Evolutionary conservation across 2,329 filamentous ascomycete genomes (phyloP), one percentile per base, ranked within the genome.

Genomic region (Xylariomycetidae sp.): DNA sequence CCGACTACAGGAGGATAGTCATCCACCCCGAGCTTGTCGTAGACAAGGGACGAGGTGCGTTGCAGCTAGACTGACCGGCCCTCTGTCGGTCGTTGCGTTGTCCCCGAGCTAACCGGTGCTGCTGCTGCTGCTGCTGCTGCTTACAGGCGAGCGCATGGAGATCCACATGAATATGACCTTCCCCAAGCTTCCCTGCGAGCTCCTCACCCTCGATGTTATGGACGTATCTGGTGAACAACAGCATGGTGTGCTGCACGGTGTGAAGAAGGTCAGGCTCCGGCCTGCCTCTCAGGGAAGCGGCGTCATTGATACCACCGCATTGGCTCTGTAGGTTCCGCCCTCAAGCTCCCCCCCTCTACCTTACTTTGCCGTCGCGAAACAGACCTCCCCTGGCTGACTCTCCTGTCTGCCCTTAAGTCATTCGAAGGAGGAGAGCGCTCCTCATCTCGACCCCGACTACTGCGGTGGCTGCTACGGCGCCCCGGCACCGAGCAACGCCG

Each of bases 111-210:
- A 12, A 14, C 15, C 6, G 7, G 15, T 25, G 24, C 15, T 16
- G 15, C 15, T 16, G 12, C 32, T 32, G 16, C 20, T 43, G 39
- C 44, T 56, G 51, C 52, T 31, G 55, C 43, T 28, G 20, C 22
- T 29, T 33, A 25, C 29, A 56, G 85, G 87, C 60, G 89, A 98
- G 71, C 87, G 90, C 62, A 96, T 98, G 90, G 92, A 96, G 60
- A 98, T 98, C 46, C 88, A 95, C 60, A 76, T 98, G 63, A 98
- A 98, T 67, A 81, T 98, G 39, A 92, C 87, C 29, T 98, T 98
- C 59, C 92, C 92, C 8, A 80, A 81, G 43, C 76, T 98, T 48
- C 92, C 92, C 8, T 98, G 92, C 66, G 90, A 96, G 62, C 78
- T 98, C 32, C 71, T 96, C 46, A 95, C 92, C 10, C 80, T 98